Percentiles rank a stretch among this genome's conserved stretches.
phyloP scores from a whole-genome alignment of 768 basidiomycete species.

The Lentinula lateritia region DNA sequence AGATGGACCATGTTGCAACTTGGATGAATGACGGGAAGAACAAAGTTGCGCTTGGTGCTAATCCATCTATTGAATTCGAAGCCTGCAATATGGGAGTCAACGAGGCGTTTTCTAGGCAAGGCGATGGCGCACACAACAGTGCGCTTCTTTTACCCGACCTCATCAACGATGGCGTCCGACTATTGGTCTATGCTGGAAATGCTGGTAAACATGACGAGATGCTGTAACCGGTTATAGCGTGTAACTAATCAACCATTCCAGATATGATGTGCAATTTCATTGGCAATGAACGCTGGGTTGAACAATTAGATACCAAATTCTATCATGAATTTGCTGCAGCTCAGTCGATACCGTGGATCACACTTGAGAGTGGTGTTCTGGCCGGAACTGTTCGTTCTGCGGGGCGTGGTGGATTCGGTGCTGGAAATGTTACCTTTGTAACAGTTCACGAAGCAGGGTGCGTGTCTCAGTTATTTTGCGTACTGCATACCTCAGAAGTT shows the following conservation, averaged over 20 bases:
- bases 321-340: slow-evolving; percentile 51
- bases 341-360: slow-evolving; percentile 51
- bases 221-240: neutral
- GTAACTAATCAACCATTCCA: slow-evolving; percentile 12
- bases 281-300: slow-evolving; percentile 77
- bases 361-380: slow-evolving; percentile 40
- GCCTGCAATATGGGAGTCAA: slow-evolving; percentile 81
- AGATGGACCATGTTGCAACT: slow-evolving; percentile 79
- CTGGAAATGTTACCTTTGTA: slow-evolving; percentile 85
- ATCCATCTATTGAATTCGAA: slow-evolving; percentile 51
- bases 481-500: neutral
- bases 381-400: slow-evolving; percentile 71
- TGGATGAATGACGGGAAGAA: slow-evolving; percentile 78
- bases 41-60: slow-evolving; percentile 77
- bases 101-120: slow-evolving; percentile 72
- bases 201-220: slow-evolving; percentile 44
- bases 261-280: slow-evolving; percentile 90
- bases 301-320: slow-evolving; percentile 56
- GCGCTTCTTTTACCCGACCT: slow-evolving; percentile 75
- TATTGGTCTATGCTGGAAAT: slow-evolving; percentile 88
- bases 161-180: slow-evolving; percentile 73
- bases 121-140: slow-evolving; percentile 84
- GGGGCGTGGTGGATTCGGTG: slow-evolving; percentile 54
- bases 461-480: slow-evolving; percentile 17
- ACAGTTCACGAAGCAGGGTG: slow-evolving; percentile 77